Evolutionary conservation across 1,284 basidiomycete species (phyloP), one percentile per base, ranked within the genome.

Genomic region (Cutaneotrichosporon dermatis): DNA sequence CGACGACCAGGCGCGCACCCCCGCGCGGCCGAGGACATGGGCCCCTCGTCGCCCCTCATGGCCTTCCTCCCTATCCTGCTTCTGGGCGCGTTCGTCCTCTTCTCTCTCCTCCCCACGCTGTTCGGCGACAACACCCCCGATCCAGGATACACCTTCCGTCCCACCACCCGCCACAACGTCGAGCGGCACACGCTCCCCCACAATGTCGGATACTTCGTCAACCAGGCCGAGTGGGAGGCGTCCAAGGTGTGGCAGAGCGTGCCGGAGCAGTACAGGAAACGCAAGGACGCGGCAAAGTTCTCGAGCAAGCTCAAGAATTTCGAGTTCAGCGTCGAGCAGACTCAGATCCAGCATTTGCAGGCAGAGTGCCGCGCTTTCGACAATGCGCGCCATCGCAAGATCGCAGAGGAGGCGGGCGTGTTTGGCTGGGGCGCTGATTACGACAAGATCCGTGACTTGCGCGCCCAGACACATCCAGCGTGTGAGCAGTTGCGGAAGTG

Each of bases 371-470:
- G 73, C 57, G 68, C 69, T 40, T 74, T 72, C 57, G 64, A 69
- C 43, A 68, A 69, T 35, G 42, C 49, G 1, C 71, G 70, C 57
- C 69, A 73, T 51, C 69, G 69, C 53, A 79, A 82, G 62, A 86
- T 88, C 69, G 87, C 91, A 50, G 82, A 84, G 4, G 88, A 91
- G 66, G 79, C 89, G 3, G 93, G 92, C 3, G 79, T 95, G 66
- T 92, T 96, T 73, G 93, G 92, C 2, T 80, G 93, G 60, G 89
- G 90, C 16, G 88, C 90, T 15, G 88, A 96, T 74, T 91, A 89
- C 86, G 87, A 90, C 49, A 90, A 90, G 62, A 74, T 77, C 60
- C 59, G 65, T 15, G 63, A 71, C 54, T 62, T 79, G 11, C 58
- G 72, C 36, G 55, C 58, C 10, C 63, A 73, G 58, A 69, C 63